A percentile compares a stretch with the other conserved stretches of the same genome.
Evolutionary conservation across 441 rosid species (phyloP).

Genomic region (Omphalea diandra): DNA sequence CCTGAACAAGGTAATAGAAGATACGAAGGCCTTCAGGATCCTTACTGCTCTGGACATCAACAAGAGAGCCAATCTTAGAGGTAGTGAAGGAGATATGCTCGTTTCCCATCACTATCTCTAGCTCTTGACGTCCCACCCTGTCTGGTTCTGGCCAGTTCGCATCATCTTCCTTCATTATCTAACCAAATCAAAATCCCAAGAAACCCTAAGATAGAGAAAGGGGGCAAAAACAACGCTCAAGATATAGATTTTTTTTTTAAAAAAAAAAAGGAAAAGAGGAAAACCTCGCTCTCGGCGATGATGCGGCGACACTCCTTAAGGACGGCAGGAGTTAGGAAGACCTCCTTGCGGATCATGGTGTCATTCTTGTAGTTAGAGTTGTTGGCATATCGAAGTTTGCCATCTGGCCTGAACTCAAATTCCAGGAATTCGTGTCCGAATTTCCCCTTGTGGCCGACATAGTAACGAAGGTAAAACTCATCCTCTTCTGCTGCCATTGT

Average conservation of each 20-base stretch:
- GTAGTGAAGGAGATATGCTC: slow-evolving; percentile 95
- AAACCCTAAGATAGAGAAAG: slow-evolving; percentile 10
- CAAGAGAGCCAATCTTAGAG: slow-evolving; percentile 93
- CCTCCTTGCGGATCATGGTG: slow-evolving; percentile 95
- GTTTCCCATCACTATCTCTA: slow-evolving; percentile 93
- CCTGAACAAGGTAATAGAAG: slow-evolving; percentile 97
- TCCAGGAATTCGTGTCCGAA: slow-evolving; percentile 96
- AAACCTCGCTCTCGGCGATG: slow-evolving; percentile 86
- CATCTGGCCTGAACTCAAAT: slow-evolving; percentile 90
- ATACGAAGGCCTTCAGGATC: slow-evolving; percentile 96
- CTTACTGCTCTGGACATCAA: slow-evolving; percentile 86
- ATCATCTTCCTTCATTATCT: slow-evolving; percentile 99
- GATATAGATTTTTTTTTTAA: too few relatives aligned
- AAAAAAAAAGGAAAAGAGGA: neutral
- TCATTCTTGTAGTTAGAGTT: slow-evolving; percentile 97
- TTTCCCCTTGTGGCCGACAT: slow-evolving; percentile 95
- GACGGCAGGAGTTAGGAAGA: slow-evolving; percentile 84
- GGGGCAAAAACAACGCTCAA: too few relatives aligned
- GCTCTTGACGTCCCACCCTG: slow-evolving; percentile 89
- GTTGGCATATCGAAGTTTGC: slow-evolving; percentile 94
- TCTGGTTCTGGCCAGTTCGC: slow-evolving; percentile 96
- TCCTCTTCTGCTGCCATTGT: slow-evolving; percentile 43
- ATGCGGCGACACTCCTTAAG: slow-evolving; percentile 88
- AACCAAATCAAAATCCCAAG: neutral
- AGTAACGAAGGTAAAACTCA: slow-evolving; percentile 80